phyloP scores from a whole-genome alignment of 73 alveolate genomes.

The Symbiodinium pilosum region DNA sequence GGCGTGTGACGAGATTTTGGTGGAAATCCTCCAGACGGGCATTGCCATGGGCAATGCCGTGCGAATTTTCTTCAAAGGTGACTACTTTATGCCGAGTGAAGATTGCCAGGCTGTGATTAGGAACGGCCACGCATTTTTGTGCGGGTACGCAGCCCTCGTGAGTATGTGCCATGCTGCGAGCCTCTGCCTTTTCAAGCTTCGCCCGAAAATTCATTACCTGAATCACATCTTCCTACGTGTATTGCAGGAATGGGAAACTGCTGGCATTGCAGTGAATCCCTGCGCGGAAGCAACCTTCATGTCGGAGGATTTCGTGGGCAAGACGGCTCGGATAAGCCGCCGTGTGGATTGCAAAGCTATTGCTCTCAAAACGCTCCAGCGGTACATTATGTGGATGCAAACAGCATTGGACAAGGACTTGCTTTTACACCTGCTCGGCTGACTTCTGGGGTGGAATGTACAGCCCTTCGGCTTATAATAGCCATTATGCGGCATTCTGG shows the following conservation, averaged over 20 bases:
- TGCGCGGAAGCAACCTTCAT: slow-evolving; percentile 20
- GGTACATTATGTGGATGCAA: neutral
- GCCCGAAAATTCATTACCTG: neutral
- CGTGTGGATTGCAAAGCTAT: neutral
- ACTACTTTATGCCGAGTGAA: neutral
- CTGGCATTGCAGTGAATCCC: neutral
- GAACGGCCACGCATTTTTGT: neutral
- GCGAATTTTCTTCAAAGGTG: neutral
- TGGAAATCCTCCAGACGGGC: neutral
- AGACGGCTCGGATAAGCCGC: neutral
- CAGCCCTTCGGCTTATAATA: neutral
- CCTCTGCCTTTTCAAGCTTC: neutral
- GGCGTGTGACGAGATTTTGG: neutral
- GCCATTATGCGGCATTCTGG: neutral
- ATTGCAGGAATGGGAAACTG: too few species aligned
- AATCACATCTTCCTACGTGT: neutral
- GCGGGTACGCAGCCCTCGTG: neutral
- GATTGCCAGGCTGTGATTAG: neutral
- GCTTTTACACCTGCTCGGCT: neutral
- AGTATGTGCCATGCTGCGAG: neutral
- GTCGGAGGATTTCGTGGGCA: slow-evolving; percentile 37
- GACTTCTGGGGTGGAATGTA: neutral
- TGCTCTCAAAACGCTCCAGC: neutral
- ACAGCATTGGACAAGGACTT: neutral
- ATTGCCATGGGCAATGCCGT: neutral